Percentiles rank a stretch among this genome's conserved stretches.
Evolutionary conservation across 2,329 filamentous ascomycete species (phyloP).

Genomic region (Acephala macrosclerotiorum): DNA sequence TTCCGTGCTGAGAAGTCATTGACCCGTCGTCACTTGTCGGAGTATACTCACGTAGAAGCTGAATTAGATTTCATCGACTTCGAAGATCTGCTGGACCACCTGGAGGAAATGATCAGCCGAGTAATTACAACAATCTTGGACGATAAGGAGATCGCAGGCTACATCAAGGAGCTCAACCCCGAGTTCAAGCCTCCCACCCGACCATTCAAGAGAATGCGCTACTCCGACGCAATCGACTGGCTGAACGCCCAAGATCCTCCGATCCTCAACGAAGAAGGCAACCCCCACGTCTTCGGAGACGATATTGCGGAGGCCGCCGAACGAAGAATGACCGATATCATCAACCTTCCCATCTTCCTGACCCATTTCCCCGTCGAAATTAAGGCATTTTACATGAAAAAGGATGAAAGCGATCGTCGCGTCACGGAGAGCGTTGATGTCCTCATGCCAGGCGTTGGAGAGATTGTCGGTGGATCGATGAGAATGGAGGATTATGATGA

Average conservation of each 20-base stretch:
- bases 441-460: slow-evolving; percentile 90
- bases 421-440: slow-evolving; percentile 93
- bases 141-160: slow-evolving; percentile 74
- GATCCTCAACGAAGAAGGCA: slow-evolving; percentile 91
- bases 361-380: slow-evolving; percentile 98
- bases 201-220: slow-evolving; percentile 95
- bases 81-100: slow-evolving; percentile 82
- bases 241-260: slow-evolving; percentile 79
- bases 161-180: slow-evolving; percentile 90
- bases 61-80: slow-evolving; percentile 97
- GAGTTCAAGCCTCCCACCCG: slow-evolving; percentile 81
- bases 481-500: slow-evolving; percentile 93
- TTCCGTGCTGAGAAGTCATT: slow-evolving; percentile 98
- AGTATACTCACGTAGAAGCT: slow-evolving; percentile 97
- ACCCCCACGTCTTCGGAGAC: slow-evolving; percentile 91
- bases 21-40: slow-evolving; percentile 90
- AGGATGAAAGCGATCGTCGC: slow-evolving; percentile 76
- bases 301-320: slow-evolving; percentile 98
- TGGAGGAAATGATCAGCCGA: slow-evolving; percentile 77
- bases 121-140: slow-evolving; percentile 74
- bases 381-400: slow-evolving; percentile 99
- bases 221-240: slow-evolving; percentile 94
- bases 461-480: slow-evolving; percentile 97
- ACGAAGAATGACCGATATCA: slow-evolving; percentile 94
- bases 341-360: slow-evolving; percentile 93